A percentile compares a stretch with the other conserved stretches of the same genome.
phyloP scores from a whole-genome alignment of 1,139 yeast genomes.

The Groenewaldozyma auringiensis region DNA sequence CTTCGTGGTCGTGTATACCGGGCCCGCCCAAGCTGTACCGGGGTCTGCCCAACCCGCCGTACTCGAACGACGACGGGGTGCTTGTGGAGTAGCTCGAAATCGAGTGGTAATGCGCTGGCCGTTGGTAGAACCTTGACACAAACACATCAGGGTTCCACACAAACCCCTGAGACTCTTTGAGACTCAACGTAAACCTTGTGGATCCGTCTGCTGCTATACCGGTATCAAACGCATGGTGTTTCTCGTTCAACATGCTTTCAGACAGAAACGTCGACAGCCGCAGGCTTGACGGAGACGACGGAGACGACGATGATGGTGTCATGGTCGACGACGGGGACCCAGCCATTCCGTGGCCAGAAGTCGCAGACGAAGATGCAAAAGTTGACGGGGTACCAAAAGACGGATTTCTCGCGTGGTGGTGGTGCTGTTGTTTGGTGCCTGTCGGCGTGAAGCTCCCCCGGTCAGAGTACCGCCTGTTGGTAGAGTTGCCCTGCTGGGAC shows the following conservation, averaged over 20 bases:
- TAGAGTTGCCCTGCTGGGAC: too few relatives aligned
- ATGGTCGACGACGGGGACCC: not conserved
- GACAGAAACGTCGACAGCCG: slow-evolving; percentile 55
- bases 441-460: not conserved
- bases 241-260: slow-evolving; percentile 55
- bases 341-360: too few relatives aligned
- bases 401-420: too few relatives aligned
- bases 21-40: not conserved
- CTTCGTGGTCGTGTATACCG: slow-evolving; percentile 8
- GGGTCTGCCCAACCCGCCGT: not conserved
- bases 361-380: too few relatives aligned
- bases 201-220: slow-evolving; percentile 23
- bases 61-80: not conserved
- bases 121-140: slow-evolving; percentile 51
- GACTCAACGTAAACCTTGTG: slow-evolving; percentile 32
- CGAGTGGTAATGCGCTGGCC: slow-evolving; percentile 2
- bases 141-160: slow-evolving; percentile 67
- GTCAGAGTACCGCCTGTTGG: not conserved
- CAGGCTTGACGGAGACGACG: slow-evolving; percentile 44
- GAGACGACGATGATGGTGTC: too few relatives aligned
- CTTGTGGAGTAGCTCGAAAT: not conserved
- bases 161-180: slow-evolving; percentile 66
- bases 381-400: too few relatives aligned
- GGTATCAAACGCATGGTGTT: slow-evolving; percentile 50
- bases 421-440: too few relatives aligned